phyloP scores from a whole-genome alignment of 108 stramenopile species.

The Skeletonema marinoi region DNA sequence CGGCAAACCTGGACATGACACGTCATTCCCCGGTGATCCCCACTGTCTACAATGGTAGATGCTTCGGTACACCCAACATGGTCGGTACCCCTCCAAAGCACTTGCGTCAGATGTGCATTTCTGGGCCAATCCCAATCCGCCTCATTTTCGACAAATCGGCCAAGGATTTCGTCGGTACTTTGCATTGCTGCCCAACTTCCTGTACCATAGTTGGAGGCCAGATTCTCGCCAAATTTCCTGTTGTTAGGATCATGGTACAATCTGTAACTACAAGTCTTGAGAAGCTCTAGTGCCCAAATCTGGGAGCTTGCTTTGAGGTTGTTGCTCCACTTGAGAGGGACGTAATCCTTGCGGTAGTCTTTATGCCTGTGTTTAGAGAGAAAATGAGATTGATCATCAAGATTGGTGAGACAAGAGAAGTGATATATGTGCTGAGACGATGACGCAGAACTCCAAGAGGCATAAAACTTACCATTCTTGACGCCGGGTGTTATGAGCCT shows the following conservation, averaged over 20 bases:
- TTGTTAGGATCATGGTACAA: conserved; percentile 42
- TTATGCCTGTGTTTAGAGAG: background rate
- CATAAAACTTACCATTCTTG: background rate
- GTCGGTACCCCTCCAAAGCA: conserved; percentile 35
- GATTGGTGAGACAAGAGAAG: no score
- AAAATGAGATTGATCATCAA: no score
- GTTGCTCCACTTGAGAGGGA: conserved; percentile 25
- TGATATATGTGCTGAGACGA: no score
- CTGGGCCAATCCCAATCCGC: conserved; percentile 13
- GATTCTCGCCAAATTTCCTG: conserved; percentile 32
- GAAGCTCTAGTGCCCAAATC: background rate
- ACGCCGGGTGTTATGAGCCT: conserved; percentile 23
- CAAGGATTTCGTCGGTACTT: conserved; percentile 18
- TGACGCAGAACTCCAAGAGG: no score
- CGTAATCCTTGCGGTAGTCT: conserved; percentile 15
- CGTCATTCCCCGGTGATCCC: background rate
- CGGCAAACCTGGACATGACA: conserved; percentile 40
- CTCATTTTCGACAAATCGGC: conserved; percentile 39
- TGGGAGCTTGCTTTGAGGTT: conserved; percentile 5
- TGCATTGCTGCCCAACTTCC: background rate
- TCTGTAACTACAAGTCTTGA: conserved; percentile 2
- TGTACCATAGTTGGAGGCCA: conserved; percentile 16
- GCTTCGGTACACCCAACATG: conserved; percentile 48
- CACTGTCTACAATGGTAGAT: no score
- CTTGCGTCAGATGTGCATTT: conserved; percentile 48